These are phyloP conservation scores for Ogataea trehalophila DNA, from an alignment of 805 yeast species.

Conservation along the genomic window DNA sequence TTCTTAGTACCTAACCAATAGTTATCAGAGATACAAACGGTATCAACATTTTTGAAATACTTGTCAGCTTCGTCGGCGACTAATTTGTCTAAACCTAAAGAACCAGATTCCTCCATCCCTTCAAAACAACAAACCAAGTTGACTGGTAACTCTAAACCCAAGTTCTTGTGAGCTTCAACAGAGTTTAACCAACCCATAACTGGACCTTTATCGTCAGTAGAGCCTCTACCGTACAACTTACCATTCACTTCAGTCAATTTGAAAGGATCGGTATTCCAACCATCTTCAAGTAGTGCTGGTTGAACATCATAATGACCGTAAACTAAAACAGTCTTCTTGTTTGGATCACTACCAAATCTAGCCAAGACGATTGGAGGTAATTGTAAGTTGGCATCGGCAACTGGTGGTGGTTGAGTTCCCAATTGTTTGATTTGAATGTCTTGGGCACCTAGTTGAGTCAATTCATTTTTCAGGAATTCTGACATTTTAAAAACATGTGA, in stretches of 20 bases:
- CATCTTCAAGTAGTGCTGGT: slow-evolving; percentile 89
- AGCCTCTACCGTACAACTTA: slow-evolving; percentile 84
- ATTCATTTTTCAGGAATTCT: slow-evolving; percentile 66
- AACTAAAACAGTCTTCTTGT: slow-evolving; percentile 81
- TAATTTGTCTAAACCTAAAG: slow-evolving; percentile 82
- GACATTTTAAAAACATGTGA: slow-evolving; percentile 90
- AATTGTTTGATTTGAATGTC: slow-evolving; percentile 79
- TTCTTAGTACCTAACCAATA: slow-evolving; percentile 98
- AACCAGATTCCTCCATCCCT: slow-evolving; percentile 99
- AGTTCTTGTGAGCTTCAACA: slow-evolving; percentile 81
- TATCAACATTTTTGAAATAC: slow-evolving; percentile 86
- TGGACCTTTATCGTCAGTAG: slow-evolving; percentile 98
- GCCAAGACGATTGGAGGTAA: slow-evolving; percentile 96
- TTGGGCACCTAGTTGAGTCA: slow-evolving; percentile 67
- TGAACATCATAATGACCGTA: slow-evolving; percentile 99
- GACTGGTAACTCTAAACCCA: slow-evolving; percentile 87
- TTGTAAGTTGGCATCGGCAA: slow-evolving; percentile 55
- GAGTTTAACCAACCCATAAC: slow-evolving; percentile 95
- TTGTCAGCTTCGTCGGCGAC: slow-evolving; percentile 71
- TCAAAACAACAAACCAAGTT: slow-evolving; percentile 91
- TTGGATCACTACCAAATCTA: slow-evolving; percentile 75
- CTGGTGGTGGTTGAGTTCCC: slow-evolving; percentile 92
- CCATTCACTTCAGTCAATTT: slow-evolving; percentile 62
- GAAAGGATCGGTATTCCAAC: slow-evolving; percentile 95
- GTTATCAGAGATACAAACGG: slow-evolving; percentile 94